These are phyloP conservation scores for Colletotrichum orbiculare DNA, from an alignment of 2,329 filamentous ascomycete species.

Conservation along the genomic window DNA sequence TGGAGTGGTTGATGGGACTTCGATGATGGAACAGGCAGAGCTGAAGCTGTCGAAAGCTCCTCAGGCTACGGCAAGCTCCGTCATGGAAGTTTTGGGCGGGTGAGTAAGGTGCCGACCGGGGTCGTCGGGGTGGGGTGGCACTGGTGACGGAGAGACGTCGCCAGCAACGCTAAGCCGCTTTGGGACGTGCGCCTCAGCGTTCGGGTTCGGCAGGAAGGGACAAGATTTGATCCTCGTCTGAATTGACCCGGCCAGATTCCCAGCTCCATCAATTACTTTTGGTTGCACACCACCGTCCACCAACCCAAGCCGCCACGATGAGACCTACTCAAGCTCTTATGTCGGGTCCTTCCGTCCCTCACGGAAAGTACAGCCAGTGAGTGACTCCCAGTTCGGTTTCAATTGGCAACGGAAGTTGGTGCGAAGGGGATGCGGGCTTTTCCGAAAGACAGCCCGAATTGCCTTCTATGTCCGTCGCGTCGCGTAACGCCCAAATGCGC, in stretches of 20 bases:
- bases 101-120: slow-evolving; percentile 13
- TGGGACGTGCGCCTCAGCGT: slow-evolving; percentile 39
- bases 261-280: slow-evolving; percentile 12
- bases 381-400: slow-evolving; percentile 39
- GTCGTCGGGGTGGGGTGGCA: slow-evolving; percentile 21
- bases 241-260: slow-evolving; percentile 26
- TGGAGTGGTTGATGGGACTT: slow-evolving; percentile 7
- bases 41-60: slow-evolving; percentile 37
- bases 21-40: slow-evolving; percentile 3
- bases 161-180: slow-evolving; percentile 45
- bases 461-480: neutral
- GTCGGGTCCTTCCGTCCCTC: slow-evolving; percentile 51
- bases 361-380: slow-evolving; percentile 59
- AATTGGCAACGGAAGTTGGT: slow-evolving; percentile 12
- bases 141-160: slow-evolving; percentile 30
- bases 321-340: slow-evolving; percentile 54
- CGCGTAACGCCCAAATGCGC: slow-evolving; percentile 2
- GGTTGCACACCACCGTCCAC: slow-evolving; percentile 32
- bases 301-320: slow-evolving; percentile 46
- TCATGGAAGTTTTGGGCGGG: slow-evolving; percentile 35
- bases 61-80: slow-evolving; percentile 34
- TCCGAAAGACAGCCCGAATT: slow-evolving; percentile 29
- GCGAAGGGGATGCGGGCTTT: slow-evolving; percentile 45
- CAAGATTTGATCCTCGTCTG: slow-evolving; percentile 42
- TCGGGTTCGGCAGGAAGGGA: slow-evolving; percentile 42